A percentile compares a stretch with the other conserved stretches of the same genome.
Conservation (phyloP, 2,329 filamentous ascomycete genomes). For the Pyrenochaeta sp. region DNA sequence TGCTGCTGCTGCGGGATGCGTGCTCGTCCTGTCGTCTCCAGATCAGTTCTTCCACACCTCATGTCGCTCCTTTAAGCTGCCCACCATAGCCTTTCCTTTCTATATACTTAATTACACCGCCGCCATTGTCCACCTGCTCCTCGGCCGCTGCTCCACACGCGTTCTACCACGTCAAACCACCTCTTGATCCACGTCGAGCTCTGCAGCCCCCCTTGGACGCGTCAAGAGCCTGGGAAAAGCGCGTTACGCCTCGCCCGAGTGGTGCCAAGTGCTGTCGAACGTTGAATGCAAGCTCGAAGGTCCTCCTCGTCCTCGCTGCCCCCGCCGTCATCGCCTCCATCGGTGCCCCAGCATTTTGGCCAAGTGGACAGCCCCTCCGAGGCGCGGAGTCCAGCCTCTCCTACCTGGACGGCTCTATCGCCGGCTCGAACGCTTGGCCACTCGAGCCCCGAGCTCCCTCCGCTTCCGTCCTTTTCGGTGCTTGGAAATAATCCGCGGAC, state of each 20-base stretch:
- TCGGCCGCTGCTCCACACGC: conserved; percentile 19
- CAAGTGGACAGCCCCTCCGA: conserved; percentile 33
- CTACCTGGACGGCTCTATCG: conserved; percentile 49
- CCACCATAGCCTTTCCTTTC: conserved; percentile 42
- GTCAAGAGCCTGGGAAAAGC: conserved; percentile 27
- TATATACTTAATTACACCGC: conserved; percentile 42
- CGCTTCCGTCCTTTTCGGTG: conserved; percentile 42
- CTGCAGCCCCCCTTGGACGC: conserved; percentile 22
- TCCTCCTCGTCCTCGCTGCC: conserved; percentile 39
- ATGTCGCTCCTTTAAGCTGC: conserved; percentile 51
- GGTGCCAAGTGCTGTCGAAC: conserved; percentile 24
- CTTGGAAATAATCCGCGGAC: conserved; percentile 43
- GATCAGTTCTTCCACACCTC: conserved; percentile 36
- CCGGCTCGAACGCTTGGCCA: conserved; percentile 50
- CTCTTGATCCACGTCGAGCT: conserved; percentile 12
- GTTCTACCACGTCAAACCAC: conserved; percentile 11
- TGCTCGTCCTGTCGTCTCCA: conserved; percentile 36
- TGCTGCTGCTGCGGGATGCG: conserved; percentile 44
- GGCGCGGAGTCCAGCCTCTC: conserved; percentile 37
- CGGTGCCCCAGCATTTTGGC: conserved; percentile 33
- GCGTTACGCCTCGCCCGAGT: conserved; percentile 27
- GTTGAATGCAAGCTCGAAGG: conserved; percentile 52
- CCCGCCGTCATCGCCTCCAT: conserved; percentile 46
- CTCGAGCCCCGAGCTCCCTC: conserved; percentile 52
- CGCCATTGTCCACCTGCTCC: conserved; percentile 30